Conservation (phyloP, 2,329 filamentous ascomycete species). For the Pseudogymnoascus sp. region DNA sequence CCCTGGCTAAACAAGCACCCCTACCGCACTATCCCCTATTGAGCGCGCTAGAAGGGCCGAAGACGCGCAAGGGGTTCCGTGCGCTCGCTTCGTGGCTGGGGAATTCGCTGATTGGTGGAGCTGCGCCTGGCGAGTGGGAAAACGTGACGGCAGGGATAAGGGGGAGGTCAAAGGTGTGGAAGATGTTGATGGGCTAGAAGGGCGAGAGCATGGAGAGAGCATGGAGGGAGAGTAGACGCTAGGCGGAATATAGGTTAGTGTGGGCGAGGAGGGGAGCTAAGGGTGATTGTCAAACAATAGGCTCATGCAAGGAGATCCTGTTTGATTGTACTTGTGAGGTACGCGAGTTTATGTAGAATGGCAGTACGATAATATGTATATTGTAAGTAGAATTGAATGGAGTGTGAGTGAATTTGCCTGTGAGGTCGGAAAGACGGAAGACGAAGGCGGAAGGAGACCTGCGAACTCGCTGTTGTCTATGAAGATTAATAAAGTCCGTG, state of each 20-base stretch:
- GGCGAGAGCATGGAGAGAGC: constrained; percentile 5
- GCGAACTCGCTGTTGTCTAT: neutral
- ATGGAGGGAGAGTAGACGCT: neutral
- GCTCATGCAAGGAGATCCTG: constrained; percentile 5
- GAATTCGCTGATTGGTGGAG: constrained; percentile 6
- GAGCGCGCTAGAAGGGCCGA: neutral
- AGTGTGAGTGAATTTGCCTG: neutral
- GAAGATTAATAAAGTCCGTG: neutral
- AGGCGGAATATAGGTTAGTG: neutral
- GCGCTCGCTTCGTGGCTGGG: neutral
- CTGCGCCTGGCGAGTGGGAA: neutral
- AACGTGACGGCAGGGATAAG: neutral
- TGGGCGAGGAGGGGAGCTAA: neutral
- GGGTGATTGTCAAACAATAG: constrained; percentile 9
- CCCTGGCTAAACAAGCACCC: constrained; percentile 3
- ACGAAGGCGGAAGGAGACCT: neutral
- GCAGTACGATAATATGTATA: neutral
- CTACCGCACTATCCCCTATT: neutral
- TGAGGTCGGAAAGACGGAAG: constrained; percentile 2
- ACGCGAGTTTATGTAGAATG: neutral
- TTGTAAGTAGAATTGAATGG: neutral
- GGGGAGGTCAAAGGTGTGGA: too few species aligned
- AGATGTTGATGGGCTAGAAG: neutral
- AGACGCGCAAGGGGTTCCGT: constrained; percentile 8
- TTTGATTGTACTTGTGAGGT: neutral